Conservation (phyloP, 2,329 filamentous ascomycete species). For the Penicillium sp. region DNA sequence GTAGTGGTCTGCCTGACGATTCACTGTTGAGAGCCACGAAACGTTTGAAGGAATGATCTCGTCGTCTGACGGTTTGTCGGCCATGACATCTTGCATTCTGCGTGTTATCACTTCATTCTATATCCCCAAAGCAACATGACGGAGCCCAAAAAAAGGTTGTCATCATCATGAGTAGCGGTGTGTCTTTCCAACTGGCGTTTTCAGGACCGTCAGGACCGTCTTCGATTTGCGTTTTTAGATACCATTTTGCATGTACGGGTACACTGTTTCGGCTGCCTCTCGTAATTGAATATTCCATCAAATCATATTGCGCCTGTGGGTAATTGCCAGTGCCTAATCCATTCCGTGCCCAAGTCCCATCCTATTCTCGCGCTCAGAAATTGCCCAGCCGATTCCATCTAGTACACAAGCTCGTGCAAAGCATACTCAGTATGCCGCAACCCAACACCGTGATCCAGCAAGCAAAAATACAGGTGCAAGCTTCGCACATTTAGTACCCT, state of each 20-base stretch:
- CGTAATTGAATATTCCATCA: background rate
- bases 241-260: constrained; percentile 5
- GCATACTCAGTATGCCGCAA: background rate
- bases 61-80: background rate
- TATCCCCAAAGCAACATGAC: background rate
- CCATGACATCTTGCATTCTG: background rate
- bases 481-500: constrained; percentile 14
- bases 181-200: background rate
- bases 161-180: background rate
- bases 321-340: background rate
- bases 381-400: background rate
- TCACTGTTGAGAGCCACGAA: constrained; percentile 62
- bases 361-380: background rate
- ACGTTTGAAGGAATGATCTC: constrained; percentile 53
- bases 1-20: constrained; percentile 83
- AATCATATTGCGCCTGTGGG: constrained; percentile 4
- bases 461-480: background rate
- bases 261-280: background rate
- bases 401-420: background rate
- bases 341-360: background rate
- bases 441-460: background rate
- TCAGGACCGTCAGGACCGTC: background rate
- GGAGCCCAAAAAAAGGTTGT: background rate
- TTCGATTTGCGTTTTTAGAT: constrained; percentile 6
- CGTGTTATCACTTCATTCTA: background rate